Percentiles rank a stretch among this genome's conserved stretches.
These are phyloP conservation scores for Glutinoglossum americanum DNA, from an alignment of 495 filamentous ascomycete genomes.

Conservation along the genomic window DNA sequence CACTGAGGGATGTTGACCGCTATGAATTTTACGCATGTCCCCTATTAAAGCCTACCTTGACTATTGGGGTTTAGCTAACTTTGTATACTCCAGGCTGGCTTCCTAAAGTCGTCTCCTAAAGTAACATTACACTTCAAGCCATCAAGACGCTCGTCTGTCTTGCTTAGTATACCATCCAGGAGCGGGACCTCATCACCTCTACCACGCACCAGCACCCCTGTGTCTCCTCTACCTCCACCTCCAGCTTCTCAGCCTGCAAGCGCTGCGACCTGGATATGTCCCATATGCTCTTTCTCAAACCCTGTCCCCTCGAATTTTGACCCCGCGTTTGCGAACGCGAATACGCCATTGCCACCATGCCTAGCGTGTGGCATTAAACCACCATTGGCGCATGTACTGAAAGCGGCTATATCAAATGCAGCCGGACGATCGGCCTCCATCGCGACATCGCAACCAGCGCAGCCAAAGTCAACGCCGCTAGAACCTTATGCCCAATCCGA, in stretches of 20 bases:
- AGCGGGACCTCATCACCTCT: constrained; percentile 26
- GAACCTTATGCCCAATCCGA: constrained; percentile 1
- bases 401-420: constrained; percentile 56
- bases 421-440: background rate
- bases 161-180: constrained; percentile 18
- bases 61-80: background rate
- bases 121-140: constrained; percentile 68
- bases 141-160: constrained; percentile 28
- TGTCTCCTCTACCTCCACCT: constrained; percentile 21
- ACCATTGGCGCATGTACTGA: constrained; percentile 54
- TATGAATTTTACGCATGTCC: constrained; percentile 66
- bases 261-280: constrained; percentile 86
- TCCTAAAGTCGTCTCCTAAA: constrained; percentile 88
- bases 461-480: background rate
- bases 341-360: constrained; percentile 67
- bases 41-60: background rate
- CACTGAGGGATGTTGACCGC: constrained; percentile 77
- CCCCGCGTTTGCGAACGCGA: constrained; percentile 46
- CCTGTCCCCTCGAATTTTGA: constrained; percentile 86
- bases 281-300: constrained; percentile 96
- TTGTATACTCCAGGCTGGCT: constrained; percentile 42
- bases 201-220: constrained; percentile 26
- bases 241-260: constrained; percentile 26
- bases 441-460: background rate
- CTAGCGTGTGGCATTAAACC: constrained; percentile 89